Conservation (phyloP, 768 basidiomycete genomes). For the Clathrus columnatus region DNA sequence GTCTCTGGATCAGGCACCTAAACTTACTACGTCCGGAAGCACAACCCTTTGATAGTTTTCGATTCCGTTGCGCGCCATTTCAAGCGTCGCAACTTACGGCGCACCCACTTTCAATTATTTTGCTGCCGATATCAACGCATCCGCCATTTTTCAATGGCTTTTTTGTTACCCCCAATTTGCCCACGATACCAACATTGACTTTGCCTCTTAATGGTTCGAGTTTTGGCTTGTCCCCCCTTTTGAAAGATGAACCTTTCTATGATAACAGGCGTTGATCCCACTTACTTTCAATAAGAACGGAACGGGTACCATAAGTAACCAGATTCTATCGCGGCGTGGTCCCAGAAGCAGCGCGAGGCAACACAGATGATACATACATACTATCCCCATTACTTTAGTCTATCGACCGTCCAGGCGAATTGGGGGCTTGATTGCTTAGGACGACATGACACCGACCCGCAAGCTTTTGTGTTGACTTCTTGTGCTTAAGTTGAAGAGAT, state of each 20-base stretch:
- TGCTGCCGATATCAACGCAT: constrained; percentile 41
- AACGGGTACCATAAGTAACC: constrained; percentile 32
- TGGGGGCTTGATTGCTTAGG: constrained; percentile 56
- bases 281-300: constrained; percentile 58
- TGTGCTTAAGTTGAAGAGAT: constrained; percentile 5
- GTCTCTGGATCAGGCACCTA: too few relatives aligned
- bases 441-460: constrained; percentile 46
- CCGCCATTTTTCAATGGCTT: constrained; percentile 47
- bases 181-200: constrained; percentile 50
- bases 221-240: constrained; percentile 44
- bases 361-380: constrained; percentile 43
- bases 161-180: constrained; percentile 61
- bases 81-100: constrained; percentile 33
- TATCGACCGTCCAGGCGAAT: constrained; percentile 50
- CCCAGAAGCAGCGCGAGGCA: constrained; percentile 33
- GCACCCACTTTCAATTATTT: constrained; percentile 61
- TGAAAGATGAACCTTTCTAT: constrained; percentile 45
- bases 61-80: constrained; percentile 39
- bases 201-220: constrained; percentile 35
- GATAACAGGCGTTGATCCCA: constrained; percentile 42
- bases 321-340: constrained; percentile 35
- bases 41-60: constrained; percentile 44
- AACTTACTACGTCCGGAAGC: constrained; percentile 48
- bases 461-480: constrained; percentile 1
- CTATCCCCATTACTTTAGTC: constrained; percentile 53